Evolutionary conservation across 768 basidiomycete species (phyloP).

Genomic region (Lentinula lateritia): DNA sequence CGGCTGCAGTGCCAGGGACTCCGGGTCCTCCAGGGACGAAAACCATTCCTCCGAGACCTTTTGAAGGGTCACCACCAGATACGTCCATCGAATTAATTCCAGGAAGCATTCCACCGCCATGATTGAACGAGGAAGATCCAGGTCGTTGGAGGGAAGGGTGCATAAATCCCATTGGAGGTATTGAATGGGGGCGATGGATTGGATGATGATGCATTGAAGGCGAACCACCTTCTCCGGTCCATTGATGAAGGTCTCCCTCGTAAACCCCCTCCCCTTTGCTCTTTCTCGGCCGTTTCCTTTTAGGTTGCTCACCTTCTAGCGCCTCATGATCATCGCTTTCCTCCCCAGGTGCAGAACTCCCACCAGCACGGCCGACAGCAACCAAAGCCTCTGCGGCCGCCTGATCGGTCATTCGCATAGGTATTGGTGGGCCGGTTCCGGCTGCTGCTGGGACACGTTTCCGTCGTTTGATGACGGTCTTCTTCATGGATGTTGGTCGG

Average conservation of each 20-base stretch:
- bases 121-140: neutral
- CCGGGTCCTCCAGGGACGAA: constrained; percentile 6
- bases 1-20: constrained; percentile 3
- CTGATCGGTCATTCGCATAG: constrained; percentile 65
- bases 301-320: constrained; percentile 40
- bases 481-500: constrained; percentile 97
- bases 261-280: constrained; percentile 36
- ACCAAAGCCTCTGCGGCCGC: constrained; percentile 88
- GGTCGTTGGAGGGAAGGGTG: neutral
- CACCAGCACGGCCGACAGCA: constrained; percentile 58
- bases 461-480: constrained; percentile 96
- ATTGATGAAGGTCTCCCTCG: constrained; percentile 28
- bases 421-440: constrained; percentile 19
- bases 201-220: constrained; percentile 28
- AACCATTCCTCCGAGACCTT: neutral
- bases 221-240: constrained; percentile 27
- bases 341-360: constrained; percentile 24
- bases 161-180: neutral
- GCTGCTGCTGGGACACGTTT: constrained; percentile 96
- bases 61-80: neutral
- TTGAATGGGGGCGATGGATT: neutral
- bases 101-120: constrained; percentile 1
- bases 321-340: constrained; percentile 35
- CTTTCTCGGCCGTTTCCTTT: constrained; percentile 51
- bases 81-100: constrained; percentile 6